These are phyloP conservation scores for Microbotryomycetes sp. DNA, from an alignment of 1,284 basidiomycete species.

Conservation along the genomic window DNA sequence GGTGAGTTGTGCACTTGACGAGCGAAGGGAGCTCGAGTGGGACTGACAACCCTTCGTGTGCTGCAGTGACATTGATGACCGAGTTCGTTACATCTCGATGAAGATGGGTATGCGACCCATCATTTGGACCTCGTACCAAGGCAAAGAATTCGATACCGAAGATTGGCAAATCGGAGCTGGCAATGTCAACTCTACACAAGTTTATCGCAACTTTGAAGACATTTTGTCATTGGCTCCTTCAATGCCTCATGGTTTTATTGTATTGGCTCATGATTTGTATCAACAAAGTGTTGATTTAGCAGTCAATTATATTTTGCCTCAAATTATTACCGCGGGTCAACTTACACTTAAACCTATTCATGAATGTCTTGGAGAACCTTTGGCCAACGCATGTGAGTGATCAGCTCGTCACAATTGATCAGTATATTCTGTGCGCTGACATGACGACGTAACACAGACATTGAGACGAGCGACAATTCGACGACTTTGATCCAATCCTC, in stretches of 20 bases:
- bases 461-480: conserved; percentile 25
- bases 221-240: conserved; percentile 14
- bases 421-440: too few relatives aligned
- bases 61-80: conserved; percentile 60
- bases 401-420: too few relatives aligned
- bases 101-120: conserved; percentile 73
- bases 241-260: conserved; percentile 41
- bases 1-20: not conserved
- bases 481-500: conserved; percentile 10
- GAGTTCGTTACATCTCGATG: conserved; percentile 73
- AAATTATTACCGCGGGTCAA: conserved; percentile 55
- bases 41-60: conserved; percentile 28
- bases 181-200: conserved; percentile 45
- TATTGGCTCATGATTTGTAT: conserved; percentile 54
- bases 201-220: conserved; percentile 22
- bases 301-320: conserved; percentile 73
- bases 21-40: too few relatives aligned
- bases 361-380: conserved; percentile 56
- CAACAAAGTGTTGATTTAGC: conserved; percentile 81
- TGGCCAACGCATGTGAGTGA: conserved; percentile 50
- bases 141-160: conserved; percentile 29
- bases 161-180: conserved; percentile 48
- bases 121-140: conserved; percentile 64
- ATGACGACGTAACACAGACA: too few relatives aligned
- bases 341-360: conserved; percentile 58